These are phyloP conservation scores for Boletellus ananas DNA, from an alignment of 768 basidiomycete species.

Conservation along the genomic window DNA sequence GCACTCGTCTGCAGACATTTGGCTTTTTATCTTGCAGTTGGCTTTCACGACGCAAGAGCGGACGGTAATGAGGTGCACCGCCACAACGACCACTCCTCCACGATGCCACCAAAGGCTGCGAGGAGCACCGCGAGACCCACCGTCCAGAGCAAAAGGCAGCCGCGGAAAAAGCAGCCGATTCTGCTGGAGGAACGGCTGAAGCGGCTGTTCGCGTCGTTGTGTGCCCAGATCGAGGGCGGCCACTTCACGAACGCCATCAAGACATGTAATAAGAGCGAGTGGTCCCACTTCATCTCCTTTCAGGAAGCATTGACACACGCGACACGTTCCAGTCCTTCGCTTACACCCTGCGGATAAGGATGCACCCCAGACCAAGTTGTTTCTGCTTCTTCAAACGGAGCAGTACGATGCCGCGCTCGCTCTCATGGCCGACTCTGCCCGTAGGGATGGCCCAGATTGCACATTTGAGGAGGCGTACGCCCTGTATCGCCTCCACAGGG, in stretches of 20 bases:
- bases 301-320: constrained; percentile 18
- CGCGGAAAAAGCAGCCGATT: constrained; percentile 22
- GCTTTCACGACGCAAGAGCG: not conserved
- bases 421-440: constrained; percentile 39
- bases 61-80: constrained; percentile 23
- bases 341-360: constrained; percentile 65
- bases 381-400: constrained; percentile 83
- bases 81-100: constrained; percentile 1
- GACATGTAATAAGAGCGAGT: constrained; percentile 88
- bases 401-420: constrained; percentile 68
- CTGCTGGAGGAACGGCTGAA: constrained; percentile 35
- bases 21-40: constrained; percentile 18
- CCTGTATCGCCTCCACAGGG: constrained; percentile 77
- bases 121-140: constrained; percentile 4
- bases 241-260: constrained; percentile 82
- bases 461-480: constrained; percentile 78
- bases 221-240: constrained; percentile 87
- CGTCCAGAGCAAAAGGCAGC: constrained; percentile 4
- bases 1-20: constrained; percentile 56
- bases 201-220: constrained; percentile 72
- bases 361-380: constrained; percentile 80
- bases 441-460: constrained; percentile 11
- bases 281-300: constrained; percentile 18
- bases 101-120: constrained; percentile 21
- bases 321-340: constrained; percentile 54